Base-by-base conservation (phyloP, 2,329 filamentous ascomycete species). In the Botryotinia convoluta region DNA sequence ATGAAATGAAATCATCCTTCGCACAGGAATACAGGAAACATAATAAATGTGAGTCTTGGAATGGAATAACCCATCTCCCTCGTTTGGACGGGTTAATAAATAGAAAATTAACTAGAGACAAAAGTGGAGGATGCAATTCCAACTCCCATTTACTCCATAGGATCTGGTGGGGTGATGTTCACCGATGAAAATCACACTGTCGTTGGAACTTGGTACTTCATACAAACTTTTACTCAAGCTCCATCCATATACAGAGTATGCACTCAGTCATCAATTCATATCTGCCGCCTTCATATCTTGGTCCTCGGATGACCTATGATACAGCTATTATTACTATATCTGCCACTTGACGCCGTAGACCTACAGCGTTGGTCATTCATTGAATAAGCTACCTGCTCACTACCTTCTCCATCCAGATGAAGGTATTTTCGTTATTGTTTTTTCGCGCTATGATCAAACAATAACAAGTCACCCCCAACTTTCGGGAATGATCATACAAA, bases 41-140 rank as follows among this genome's bases (percentile, higher is more conserved):
- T 26, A n/a, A 39, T 35, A 26, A 37, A 37, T 61, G 14, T 39
- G 37, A 62, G n/a, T 62, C 59, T 14, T 14, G 59, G 59, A 61
- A 37, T 29, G 18, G n/a, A 35, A 7, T 7, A 16, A 54, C 35
- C 59, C 59, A 39, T 18, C 35, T 32, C n/a, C 18, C n/a, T 64
- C 39, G 18, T 45, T 10, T 48, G 45, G 10, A 29, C 26, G 26
- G 48, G 20, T 26, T 22, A 45, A 65, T 65, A n/a, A 48, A 51
- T 20, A 20, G 44, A 54, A 54, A 54, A 67, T 51, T 54, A 67
- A n/a, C 10, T 22, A 29, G 45, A 67, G 26, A 67, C 64, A 67
- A 67, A 67, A 45, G 61, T 44, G 61, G 61, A 44, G 61, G 61
- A 44, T n/a, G 39, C 61, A 42, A 44, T 63, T 62, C 60, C 60